phyloP scores from a whole-genome alignment of 2,329 filamentous ascomycete species.

The Berkeleyomyces basicola region DNA sequence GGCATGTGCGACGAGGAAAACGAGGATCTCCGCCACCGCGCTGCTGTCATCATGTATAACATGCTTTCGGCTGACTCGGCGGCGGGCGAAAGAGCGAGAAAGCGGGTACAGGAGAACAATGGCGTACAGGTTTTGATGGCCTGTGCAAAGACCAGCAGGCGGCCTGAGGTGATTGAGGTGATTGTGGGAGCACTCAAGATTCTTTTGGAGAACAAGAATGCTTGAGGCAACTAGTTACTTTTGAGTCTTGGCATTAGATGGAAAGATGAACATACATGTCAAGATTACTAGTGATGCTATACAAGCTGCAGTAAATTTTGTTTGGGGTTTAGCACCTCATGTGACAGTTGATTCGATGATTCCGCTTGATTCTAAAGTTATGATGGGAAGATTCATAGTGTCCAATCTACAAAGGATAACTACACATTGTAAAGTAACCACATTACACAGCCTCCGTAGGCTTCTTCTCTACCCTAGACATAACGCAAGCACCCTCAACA shows the following conservation, averaged over 20 bases:
- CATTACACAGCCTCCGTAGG: background rate
- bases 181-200: slow-evolving; percentile 58
- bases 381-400: background rate
- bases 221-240: background rate
- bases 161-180: slow-evolving; percentile 52
- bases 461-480: slow-evolving; percentile 10
- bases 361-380: no score
- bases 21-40: slow-evolving; percentile 53
- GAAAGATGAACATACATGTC: no score
- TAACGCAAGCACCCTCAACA: slow-evolving; percentile 39
- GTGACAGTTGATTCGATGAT: no score
- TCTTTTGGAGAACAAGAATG: slow-evolving; percentile 30
- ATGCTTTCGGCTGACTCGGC: slow-evolving; percentile 51
- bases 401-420: background rate
- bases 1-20: slow-evolving; percentile 58
- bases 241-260: background rate
- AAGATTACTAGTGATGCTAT: no score
- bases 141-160: slow-evolving; percentile 51
- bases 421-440: background rate
- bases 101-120: slow-evolving; percentile 42
- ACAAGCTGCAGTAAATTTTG: background rate
- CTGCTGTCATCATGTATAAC: slow-evolving; percentile 59
- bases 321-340: background rate
- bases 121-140: slow-evolving; percentile 54
- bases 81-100: slow-evolving; percentile 41